Conservation (phyloP, 352 stramenopile species). For the Peronospora belbahrii region DNA sequence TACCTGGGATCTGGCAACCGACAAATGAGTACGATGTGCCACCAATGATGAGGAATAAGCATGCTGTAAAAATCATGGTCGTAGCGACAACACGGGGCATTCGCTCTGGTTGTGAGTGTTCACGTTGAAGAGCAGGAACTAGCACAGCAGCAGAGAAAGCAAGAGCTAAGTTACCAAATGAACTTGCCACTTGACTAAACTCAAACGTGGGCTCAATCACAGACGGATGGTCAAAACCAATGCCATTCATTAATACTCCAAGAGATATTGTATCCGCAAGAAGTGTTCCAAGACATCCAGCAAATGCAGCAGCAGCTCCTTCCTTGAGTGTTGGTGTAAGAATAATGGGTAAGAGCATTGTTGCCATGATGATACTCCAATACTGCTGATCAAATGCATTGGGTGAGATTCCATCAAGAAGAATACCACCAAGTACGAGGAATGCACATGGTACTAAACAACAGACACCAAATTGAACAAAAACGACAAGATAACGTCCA, state of each 20-base stretch:
- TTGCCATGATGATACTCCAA: conserved; percentile 60
- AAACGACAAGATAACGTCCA: conserved; percentile 46
- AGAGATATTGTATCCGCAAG: conserved; percentile 47
- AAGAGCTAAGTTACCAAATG: conserved; percentile 54
- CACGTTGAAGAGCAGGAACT: conserved; percentile 49
- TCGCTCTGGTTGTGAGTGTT: conserved; percentile 50
- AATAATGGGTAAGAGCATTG: conserved; percentile 40
- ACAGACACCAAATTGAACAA: conserved; percentile 52
- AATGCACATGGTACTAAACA: conserved; percentile 46
- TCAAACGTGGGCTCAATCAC: conserved; percentile 33
- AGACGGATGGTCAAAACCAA: conserved; percentile 31
- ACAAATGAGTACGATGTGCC: conserved; percentile 33
- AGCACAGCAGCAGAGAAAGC: conserved; percentile 51
- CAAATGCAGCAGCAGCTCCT: conserved; percentile 41
- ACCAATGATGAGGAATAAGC: conserved; percentile 48
- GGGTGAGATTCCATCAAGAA: conserved; percentile 45
- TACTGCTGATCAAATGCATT: conserved; percentile 37
- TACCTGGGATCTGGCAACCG: conserved; percentile 56
- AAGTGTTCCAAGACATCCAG: conserved; percentile 45
- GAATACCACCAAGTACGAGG: conserved; percentile 52
- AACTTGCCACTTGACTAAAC: conserved; percentile 40
- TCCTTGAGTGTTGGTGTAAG: conserved; percentile 60
- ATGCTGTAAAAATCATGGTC: conserved; percentile 40
- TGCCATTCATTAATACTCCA: conserved; percentile 33
- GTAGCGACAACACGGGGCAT: conserved; percentile 47